Percentiles rank a stretch among this genome's conserved stretches.
Evolutionary conservation across 495 filamentous ascomycete genomes (phyloP).

Genomic region (Xylaria grammica): DNA sequence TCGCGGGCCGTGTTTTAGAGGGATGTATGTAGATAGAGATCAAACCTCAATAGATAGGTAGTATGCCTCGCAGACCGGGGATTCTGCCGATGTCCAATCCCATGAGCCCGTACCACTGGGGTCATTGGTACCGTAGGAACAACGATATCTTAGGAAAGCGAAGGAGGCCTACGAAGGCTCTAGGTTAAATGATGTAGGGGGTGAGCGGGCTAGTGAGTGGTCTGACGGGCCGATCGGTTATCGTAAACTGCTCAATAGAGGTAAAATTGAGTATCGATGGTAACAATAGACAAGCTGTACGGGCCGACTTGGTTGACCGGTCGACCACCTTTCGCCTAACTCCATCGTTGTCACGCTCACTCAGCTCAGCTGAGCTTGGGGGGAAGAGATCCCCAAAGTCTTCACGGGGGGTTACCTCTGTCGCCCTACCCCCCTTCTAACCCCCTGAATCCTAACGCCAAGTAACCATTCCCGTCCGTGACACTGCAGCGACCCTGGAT

Average conservation of each 20-base stretch:
- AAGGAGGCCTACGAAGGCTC: too few relatives aligned
- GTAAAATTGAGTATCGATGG: constrained; percentile 9
- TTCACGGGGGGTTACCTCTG: neutral
- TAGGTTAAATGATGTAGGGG: too few relatives aligned
- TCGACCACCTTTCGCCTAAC: neutral
- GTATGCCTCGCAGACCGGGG: neutral
- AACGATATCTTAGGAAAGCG: too few relatives aligned
- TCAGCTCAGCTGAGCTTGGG: neutral
- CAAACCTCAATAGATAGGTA: constrained; percentile 1
- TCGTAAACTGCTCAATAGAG: neutral
- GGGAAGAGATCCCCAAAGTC: neutral
- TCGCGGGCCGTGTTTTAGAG: neutral
- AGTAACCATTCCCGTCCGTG: neutral
- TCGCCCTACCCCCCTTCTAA: neutral
- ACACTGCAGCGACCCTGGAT: neutral
- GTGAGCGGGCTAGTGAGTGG: too few relatives aligned
- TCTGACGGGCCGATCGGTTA: too few relatives aligned
- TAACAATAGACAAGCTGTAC: constrained; percentile 5
- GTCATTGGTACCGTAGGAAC: too few relatives aligned
- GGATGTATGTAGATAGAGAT: neutral
- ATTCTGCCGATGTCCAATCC: too few relatives aligned
- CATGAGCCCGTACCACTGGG: too few relatives aligned
- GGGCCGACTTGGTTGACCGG: too few relatives aligned
- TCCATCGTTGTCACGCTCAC: neutral
- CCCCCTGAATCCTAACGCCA: constrained; percentile 4